Conservation (phyloP, 108 stramenopile species). For the Licmophora abbreviata region DNA sequence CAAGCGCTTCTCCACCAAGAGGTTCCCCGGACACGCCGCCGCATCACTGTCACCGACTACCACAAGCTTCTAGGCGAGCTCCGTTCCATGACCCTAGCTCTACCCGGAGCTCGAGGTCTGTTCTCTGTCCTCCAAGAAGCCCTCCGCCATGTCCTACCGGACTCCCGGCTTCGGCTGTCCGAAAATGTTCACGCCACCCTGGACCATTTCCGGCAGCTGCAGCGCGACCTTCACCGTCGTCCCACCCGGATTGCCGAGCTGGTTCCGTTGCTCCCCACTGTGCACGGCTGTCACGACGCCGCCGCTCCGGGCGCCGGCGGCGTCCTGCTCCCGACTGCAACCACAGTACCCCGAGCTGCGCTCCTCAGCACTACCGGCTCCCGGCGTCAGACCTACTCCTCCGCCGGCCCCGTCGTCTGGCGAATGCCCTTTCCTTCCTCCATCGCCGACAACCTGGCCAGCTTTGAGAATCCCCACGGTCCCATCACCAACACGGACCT, state of each 20-base stretch:
- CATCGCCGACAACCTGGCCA: constrained; percentile 1
- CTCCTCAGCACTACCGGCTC: neutral
- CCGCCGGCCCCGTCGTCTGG: neutral
- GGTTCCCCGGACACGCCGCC: neutral
- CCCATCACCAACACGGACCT: constrained; percentile 28
- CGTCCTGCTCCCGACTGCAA: neutral
- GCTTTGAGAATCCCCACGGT: constrained; percentile 3
- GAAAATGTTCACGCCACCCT: constrained; percentile 9
- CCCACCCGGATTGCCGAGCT: constrained; percentile 31
- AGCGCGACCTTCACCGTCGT: constrained; percentile 2
- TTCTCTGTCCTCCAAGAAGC: constrained; percentile 32
- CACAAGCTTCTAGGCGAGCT: constrained; percentile 32
- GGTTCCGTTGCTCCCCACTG: constrained; percentile 17
- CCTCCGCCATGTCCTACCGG: constrained; percentile 1
- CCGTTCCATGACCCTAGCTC: constrained; percentile 30
- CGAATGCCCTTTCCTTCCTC: neutral
- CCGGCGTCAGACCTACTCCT: too few species aligned
- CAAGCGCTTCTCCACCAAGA: constrained; percentile 7
- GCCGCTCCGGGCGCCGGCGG: constrained; percentile 21
- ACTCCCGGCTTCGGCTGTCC: constrained; percentile 3
- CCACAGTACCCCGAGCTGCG: too few species aligned
- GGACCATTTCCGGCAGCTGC: constrained; percentile 16
- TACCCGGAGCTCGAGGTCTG: constrained; percentile 24
- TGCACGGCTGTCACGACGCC: constrained; percentile 21
- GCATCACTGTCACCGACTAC: constrained; percentile 12